Percentiles rank a stretch among this genome's conserved stretches.
phyloP scores from a whole-genome alignment of 495 filamentous ascomycete genomes.

The Thermochaetoides thermophila region DNA sequence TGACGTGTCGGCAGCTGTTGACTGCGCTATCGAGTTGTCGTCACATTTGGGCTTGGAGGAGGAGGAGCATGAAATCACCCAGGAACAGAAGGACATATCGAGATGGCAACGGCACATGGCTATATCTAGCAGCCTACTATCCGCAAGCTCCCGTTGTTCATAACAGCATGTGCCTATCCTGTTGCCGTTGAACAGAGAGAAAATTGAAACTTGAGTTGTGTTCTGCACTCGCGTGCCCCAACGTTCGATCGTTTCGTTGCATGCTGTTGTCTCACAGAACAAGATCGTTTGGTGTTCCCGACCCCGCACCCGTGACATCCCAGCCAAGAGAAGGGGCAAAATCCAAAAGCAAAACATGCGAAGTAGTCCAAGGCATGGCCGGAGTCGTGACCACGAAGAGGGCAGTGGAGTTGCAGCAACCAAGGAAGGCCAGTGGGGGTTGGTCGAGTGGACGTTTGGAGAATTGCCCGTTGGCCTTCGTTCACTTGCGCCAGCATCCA shows the following conservation, averaged over 20 bases:
- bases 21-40: constrained; percentile 9
- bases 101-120: constrained; percentile 1
- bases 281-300: constrained; percentile 1
- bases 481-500: not conserved
- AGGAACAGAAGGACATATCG: constrained; percentile 2
- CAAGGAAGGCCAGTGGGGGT: constrained; percentile 5
- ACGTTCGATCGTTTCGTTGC: constrained; percentile 1
- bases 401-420: constrained; percentile 6
- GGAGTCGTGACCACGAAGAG: constrained; percentile 4
- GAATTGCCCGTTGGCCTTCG: not conserved
- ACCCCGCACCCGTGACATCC: constrained; percentile 1
- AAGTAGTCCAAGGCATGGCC: constrained; percentile 7
- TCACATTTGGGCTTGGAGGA: constrained; percentile 4
- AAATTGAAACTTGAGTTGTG: constrained; percentile 1
- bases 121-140: constrained; percentile 10
- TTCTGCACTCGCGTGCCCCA: constrained; percentile 1
- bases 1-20: constrained; percentile 11
- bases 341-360: constrained; percentile 9
- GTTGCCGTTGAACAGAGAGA: not conserved
- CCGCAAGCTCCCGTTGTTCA: constrained; percentile 3
- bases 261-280: not conserved
- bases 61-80: constrained; percentile 3
- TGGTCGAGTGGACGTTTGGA: constrained; percentile 4
- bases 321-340: not conserved
- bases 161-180: constrained; percentile 4